Evolutionary conservation across 345 rosid genomes (phyloP).

Genomic region (Atalantia buxifolia): DNA sequence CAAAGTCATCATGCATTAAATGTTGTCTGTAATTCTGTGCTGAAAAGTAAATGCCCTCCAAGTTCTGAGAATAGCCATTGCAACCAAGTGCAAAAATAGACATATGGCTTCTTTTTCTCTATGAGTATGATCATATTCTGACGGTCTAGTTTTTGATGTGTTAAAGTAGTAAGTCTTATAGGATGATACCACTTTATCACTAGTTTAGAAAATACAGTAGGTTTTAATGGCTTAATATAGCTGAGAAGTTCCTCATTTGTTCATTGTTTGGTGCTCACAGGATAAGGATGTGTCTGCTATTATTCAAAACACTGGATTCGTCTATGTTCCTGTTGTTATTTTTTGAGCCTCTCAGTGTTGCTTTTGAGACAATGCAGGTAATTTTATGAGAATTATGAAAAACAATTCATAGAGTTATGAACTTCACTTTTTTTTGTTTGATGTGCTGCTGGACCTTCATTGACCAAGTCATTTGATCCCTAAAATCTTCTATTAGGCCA

Average conservation of each 20-base stretch:
- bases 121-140: neutral
- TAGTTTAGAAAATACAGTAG: neutral
- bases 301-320: conserved; percentile 39
- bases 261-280: conserved; percentile 33
- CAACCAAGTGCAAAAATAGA: neutral
- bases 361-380: conserved; percentile 75
- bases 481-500: conserved; percentile 50
- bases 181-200: neutral
- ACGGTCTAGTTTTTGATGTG: neutral
- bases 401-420: neutral
- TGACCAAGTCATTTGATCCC: conserved; percentile 6
- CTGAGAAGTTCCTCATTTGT: neutral
- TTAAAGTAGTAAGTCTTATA: neutral
- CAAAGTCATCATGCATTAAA: neutral
- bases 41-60: neutral
- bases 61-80: neutral
- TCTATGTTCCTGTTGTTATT: conserved; percentile 50
- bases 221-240: neutral
- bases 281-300: conserved; percentile 44
- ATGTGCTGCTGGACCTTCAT: neutral
- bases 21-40: neutral
- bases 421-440: neutral
- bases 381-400: conserved; percentile 1
- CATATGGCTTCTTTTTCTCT: neutral
- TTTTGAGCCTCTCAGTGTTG: conserved; percentile 65